These are phyloP conservation scores for Sphaerulina vaccinii DNA, from an alignment of 2,329 filamentous ascomycete species.

Conservation along the genomic window DNA sequence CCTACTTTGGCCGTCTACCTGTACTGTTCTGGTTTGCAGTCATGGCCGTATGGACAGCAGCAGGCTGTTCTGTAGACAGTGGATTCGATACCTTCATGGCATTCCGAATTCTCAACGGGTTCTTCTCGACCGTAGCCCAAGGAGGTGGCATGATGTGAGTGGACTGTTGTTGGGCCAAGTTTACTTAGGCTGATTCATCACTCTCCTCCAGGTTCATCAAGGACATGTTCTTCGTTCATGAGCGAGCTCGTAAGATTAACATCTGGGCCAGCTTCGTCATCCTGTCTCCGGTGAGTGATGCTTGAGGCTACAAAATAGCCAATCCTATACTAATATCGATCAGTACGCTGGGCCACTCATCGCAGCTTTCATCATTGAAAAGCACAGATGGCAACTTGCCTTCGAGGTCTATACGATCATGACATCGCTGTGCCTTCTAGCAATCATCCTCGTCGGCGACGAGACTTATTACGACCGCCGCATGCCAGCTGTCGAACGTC, in stretches of 20 bases:
- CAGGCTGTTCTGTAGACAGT: slow-evolving; percentile 42
- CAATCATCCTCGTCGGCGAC: slow-evolving; percentile 16
- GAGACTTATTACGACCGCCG: slow-evolving; percentile 17
- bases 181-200: background rate
- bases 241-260: slow-evolving; percentile 24
- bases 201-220: slow-evolving; percentile 13
- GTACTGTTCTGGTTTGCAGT: slow-evolving; percentile 45
- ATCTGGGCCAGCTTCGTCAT: slow-evolving; percentile 20
- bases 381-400: slow-evolving; percentile 18
- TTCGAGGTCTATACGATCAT: slow-evolving; percentile 18
- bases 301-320: background rate
- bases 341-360: slow-evolving; percentile 19
- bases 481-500: slow-evolving; percentile 9
- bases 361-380: background rate
- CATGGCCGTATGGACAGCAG: slow-evolving; percentile 39
- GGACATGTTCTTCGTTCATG: slow-evolving; percentile 27
- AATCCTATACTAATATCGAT: too few species aligned
- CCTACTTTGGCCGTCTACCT: slow-evolving; percentile 47
- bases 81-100: slow-evolving; percentile 44
- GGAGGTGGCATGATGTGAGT: slow-evolving; percentile 16
- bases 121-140: slow-evolving; percentile 27
- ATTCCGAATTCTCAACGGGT: slow-evolving; percentile 46
- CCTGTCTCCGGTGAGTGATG: slow-evolving; percentile 1
- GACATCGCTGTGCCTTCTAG: slow-evolving; percentile 11
- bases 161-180: background rate